A percentile compares a stretch with the other conserved stretches of the same genome.
Conservation (phyloP, 1,139 yeast genomes). For the Geotrichum europaeum region DNA sequence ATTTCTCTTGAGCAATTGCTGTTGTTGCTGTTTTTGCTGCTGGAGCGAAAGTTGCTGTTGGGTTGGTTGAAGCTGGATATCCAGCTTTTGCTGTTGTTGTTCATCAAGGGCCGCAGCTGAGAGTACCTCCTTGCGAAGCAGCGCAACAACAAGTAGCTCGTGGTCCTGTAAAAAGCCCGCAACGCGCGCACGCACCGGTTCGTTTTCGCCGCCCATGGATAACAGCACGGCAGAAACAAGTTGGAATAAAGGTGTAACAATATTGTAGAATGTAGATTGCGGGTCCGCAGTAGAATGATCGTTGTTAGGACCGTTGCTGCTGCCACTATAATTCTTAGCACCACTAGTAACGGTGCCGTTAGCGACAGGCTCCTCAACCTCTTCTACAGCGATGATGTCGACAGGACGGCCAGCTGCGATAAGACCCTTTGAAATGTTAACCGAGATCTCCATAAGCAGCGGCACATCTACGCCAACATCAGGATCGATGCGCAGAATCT, state of each 20-base stretch:
- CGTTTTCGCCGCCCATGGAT: slow-evolving; percentile 75
- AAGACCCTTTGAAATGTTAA: slow-evolving; percentile 8
- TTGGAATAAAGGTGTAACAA: slow-evolving; percentile 74
- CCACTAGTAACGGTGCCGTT: neutral
- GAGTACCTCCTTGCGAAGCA: slow-evolving; percentile 60
- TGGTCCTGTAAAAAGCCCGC: slow-evolving; percentile 49
- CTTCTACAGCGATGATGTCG: neutral
- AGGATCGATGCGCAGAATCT: slow-evolving; percentile 63
- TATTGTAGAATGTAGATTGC: slow-evolving; percentile 46
- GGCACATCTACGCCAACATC: slow-evolving; percentile 61
- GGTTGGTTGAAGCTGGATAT: neutral
- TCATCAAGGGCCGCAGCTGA: neutral
- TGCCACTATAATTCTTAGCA: neutral
- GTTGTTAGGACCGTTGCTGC: slow-evolving; percentile 1
- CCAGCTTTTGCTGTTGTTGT: slow-evolving; percentile 1
- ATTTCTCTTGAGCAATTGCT: neutral
- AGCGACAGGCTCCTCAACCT: neutral
- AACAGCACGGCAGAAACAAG: slow-evolving; percentile 60
- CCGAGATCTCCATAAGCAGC: neutral
- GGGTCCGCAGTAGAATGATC: slow-evolving; percentile 8
- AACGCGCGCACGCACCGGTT: slow-evolving; percentile 53
- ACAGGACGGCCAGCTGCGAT: slow-evolving; percentile 2
- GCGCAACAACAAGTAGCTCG: slow-evolving; percentile 54
- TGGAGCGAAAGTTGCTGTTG: neutral
- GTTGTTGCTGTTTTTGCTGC: neutral